A percentile compares a stretch with the other conserved stretches of the same genome.
Evolutionary conservation across 192 early-diverging fungal genomes (phyloP).

Genomic region (Podila verticillata): DNA sequence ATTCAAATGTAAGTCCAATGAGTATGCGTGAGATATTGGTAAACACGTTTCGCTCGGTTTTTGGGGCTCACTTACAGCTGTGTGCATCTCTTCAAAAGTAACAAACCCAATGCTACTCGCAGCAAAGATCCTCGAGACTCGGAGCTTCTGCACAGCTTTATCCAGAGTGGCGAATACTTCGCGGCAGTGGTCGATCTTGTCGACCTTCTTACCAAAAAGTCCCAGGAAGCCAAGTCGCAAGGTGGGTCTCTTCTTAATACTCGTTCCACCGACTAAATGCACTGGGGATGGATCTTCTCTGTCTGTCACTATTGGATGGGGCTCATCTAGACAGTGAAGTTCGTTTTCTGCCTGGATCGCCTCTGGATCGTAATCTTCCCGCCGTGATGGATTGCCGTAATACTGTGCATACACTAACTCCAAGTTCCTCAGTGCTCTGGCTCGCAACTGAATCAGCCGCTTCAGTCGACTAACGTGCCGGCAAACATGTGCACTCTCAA

Average conservation of each 20-base stretch:
- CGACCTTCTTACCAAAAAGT: slow-evolving; percentile 65
- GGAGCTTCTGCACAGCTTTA: slow-evolving; percentile 59
- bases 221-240: slow-evolving; percentile 57
- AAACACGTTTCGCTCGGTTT: background rate
- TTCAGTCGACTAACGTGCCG: slow-evolving; percentile 66
- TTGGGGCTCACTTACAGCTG: slow-evolving; percentile 59
- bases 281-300: background rate
- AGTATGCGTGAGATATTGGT: background rate
- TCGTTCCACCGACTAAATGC: background rate
- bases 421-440: slow-evolving; percentile 59
- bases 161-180: slow-evolving; percentile 67
- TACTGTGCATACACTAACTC: slow-evolving; percentile 67
- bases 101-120: slow-evolving; percentile 80
- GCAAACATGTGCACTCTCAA: slow-evolving; percentile 74
- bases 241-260: slow-evolving; percentile 46
- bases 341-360: slow-evolving; percentile 51
- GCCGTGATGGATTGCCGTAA: slow-evolving; percentile 77
- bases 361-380: slow-evolving; percentile 69
- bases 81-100: slow-evolving; percentile 74
- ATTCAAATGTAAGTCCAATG: background rate
- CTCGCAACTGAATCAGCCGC: slow-evolving; percentile 64
- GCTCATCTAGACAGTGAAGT: background rate
- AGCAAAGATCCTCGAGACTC: slow-evolving; percentile 49
- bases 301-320: background rate
- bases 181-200: slow-evolving; percentile 73